Evolutionary conservation across 2,329 filamentous ascomycete species (phyloP), one percentile per base, ranked within the genome.

Genomic region (Cadophora gregata): DNA sequence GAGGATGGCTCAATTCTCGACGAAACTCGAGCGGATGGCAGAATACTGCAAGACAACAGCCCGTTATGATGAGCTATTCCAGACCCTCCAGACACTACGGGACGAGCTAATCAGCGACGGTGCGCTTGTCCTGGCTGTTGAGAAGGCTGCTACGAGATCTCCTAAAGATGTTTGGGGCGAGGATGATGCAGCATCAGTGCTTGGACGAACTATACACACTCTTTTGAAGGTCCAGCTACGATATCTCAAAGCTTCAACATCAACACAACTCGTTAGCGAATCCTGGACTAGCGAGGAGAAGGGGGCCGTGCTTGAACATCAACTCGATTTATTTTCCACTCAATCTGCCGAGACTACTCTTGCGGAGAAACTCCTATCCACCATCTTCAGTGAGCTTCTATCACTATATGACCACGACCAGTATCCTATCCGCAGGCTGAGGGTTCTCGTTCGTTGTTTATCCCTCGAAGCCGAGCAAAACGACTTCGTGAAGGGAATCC

Each of bases 11-110:
- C 84, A 89, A 67, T 78, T 92, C 1, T 78, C 84, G 0, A 82
- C 82, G 62, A 93, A 93, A 74, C 80, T 92, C 47, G 90, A 93
- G 74, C 82, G 86, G 12, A 83, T 91, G 71, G 89, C 86, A 2
- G 88, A 91, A 47, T 74, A 88, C 1, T 87, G 85, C 71, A 86
- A 84, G 70, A 77, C 80, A 0, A 77, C 81, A 16, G 85, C 85
- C 4, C 81, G 85, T 55, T 78, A 79, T 21, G 83, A 86, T 2
- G 86, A 90, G 68, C 85, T 89, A 0, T 81, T 86, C 12, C 81
- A 84, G 36, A 84, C 86, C 1, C 81, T 91, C 7, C 80, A 83
- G 59, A 83, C 85, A 19, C 85, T 92, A n/a, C 85, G 90, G 64
- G 83, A 85, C 19, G 84, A 84, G 62, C 82, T 90, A 72, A 81